These are phyloP conservation scores for Pythium biforme DNA, from an alignment of 352 stramenopile genomes.

Conservation along the genomic window DNA sequence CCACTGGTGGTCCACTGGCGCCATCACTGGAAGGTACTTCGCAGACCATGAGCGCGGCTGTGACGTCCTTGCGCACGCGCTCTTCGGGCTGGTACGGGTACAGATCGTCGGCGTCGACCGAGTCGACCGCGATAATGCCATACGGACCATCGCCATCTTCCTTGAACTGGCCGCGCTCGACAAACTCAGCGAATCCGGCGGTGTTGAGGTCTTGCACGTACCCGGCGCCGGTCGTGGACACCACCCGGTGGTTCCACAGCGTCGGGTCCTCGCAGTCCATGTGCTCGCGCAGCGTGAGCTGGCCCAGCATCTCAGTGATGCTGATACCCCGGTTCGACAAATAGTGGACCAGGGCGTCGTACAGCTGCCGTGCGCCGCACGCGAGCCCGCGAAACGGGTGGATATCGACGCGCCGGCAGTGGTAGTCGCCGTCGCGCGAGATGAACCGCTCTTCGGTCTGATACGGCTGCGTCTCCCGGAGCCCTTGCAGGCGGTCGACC, in stretches of 20 bases:
- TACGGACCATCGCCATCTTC: slow-evolving; percentile 9
- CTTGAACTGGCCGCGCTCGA: background rate
- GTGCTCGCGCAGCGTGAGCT: slow-evolving; percentile 50
- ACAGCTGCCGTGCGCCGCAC: slow-evolving; percentile 35
- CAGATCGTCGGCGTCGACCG: slow-evolving; percentile 43
- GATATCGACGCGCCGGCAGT: slow-evolving; percentile 37
- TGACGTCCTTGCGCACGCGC: slow-evolving; percentile 34
- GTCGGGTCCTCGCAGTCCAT: slow-evolving; percentile 31
- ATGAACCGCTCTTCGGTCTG: slow-evolving; percentile 27
- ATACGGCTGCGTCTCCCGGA: slow-evolving; percentile 33
- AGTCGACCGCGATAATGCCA: slow-evolving; percentile 33
- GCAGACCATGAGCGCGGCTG: slow-evolving; percentile 30
- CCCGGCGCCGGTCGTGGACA: slow-evolving; percentile 30
- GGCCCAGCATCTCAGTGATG: slow-evolving; percentile 40
- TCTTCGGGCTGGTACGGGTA: slow-evolving; percentile 36
- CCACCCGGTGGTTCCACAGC: slow-evolving; percentile 41
- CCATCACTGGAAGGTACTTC: slow-evolving; percentile 31
- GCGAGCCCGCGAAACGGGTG: slow-evolving; percentile 35
- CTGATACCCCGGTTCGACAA: slow-evolving; percentile 53
- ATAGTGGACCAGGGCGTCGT: slow-evolving; percentile 46
- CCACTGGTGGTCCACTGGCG: slow-evolving; percentile 14
- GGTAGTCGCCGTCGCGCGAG: slow-evolving; percentile 8
- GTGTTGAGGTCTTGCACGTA: slow-evolving; percentile 22
- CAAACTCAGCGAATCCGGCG: slow-evolving; percentile 30
- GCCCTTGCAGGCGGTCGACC: background rate